Base-by-base conservation (phyloP, 805 yeast genomes). In the Candida palmyrensis region DNA sequence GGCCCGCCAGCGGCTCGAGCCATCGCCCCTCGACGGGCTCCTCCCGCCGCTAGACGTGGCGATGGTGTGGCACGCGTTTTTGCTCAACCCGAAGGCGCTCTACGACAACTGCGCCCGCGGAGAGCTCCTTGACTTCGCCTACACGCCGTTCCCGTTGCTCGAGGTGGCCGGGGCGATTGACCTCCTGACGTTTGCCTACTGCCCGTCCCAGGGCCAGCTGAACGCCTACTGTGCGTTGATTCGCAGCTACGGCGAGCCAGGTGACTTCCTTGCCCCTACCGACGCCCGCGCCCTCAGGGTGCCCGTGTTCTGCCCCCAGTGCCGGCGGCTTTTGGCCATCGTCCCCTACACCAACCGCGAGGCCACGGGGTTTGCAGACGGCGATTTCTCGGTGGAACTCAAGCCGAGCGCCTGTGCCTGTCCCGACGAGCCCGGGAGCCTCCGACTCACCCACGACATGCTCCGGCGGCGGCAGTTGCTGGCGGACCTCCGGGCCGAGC, bases 31-130 rank as follows among this genome's bases (percentile, higher is more conserved):
- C 18, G 25, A 20, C 12, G n/a, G 3, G 9, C 15, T 25, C 30
- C 22, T 39, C 11, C 53, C 53, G 12, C 52, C 55, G n/a, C 26
- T 50, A 11, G 55, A 50, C 38, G 36, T 48, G n/a, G 17, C 48
- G 4, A 34, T 50, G 37, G 53, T 47, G 5, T 50, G 55, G 55
- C 53, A 50, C 35, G 28, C 48, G 10, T 45, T 48, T 29, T 29
- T 44, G 21, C 35, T 48, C 18, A 47, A 45, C 21, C 50, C 51
- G 8, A 35, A 35, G 25, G 19, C 44, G 16, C 39, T 24, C 25
- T 44, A 36, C 29, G 49, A 42, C 28, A 32, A 27, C 17, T 41
- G 44, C 9, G 31, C 32, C 2, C 33, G 45, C 25, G 37, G 35
- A 23, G 29, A 33, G 12, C 39, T 46, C 12, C 16, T 27, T 4